Evolutionary conservation across 2,329 filamentous ascomycete species (phyloP), one percentile per base, ranked within the genome.

Genomic region (Allantophomopsis lycopodina): DNA sequence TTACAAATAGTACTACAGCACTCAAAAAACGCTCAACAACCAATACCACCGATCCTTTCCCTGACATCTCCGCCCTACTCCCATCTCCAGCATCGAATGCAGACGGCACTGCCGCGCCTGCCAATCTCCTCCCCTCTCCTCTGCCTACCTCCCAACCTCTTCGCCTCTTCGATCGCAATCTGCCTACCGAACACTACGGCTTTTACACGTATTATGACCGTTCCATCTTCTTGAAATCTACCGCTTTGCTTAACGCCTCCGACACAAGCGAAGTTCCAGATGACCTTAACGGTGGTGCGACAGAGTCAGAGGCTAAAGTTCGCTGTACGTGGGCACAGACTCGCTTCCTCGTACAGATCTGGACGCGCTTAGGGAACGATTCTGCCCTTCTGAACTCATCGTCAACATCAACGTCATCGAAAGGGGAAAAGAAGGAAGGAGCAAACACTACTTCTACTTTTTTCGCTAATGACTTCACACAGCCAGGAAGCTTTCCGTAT

Each of bases 161-260:
- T 11, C 76, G 83, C 2, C 71, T 96, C 1, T 96, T 79, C 57
- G 85, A 96, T 56, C 82, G 87, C 15, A 87, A 83, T 14, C 66
- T 83, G 20, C 63, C 71, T 2, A 80, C 79, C 0, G 89, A 96
- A 57, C 86, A 94, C 60, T 95, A 93, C 58, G 86, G 85, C 2
- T 95, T 95, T 62, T 95, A 94, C 62, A 83, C 74, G 1, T 93
- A 94, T 65, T 96, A 83, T 59, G 79, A 87, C 60, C 84, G 87
- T 47, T 82, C 80, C 7, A 84, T 94, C 46, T 94, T 89, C 63
- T 67, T 94, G 45, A 76, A 78, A 49, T 77, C 75, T 13, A 61
- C 68, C 10, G 59, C 60, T 1, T 56, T 62, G 1, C 55, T 73
- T 42, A 68, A 70, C 45, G 52, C 53, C n/a, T 52, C 51, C 18